Evolutionary conservation across 129 eudicot genomes (phyloP).

Genomic region (Tagetes erecta): DNA sequence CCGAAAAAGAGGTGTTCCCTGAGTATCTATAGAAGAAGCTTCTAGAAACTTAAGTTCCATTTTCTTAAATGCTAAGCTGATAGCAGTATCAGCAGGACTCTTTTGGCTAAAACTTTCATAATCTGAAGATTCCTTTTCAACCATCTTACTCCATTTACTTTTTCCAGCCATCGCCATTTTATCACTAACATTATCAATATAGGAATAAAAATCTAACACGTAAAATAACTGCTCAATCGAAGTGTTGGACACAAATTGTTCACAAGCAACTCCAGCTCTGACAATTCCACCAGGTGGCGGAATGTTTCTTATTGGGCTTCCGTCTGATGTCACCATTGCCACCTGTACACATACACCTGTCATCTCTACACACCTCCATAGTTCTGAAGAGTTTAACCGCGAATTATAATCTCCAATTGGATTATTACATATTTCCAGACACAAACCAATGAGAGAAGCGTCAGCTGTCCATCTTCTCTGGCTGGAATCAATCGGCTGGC

Average conservation of each 20-base stretch:
- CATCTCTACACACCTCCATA: conserved; percentile 80
- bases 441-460: conserved; percentile 60
- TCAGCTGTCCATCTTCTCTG: conserved; percentile 70
- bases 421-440: conserved; percentile 51
- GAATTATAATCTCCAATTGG: conserved; percentile 1
- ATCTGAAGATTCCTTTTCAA: conserved; percentile 34
- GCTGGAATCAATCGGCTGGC: conserved; percentile 83
- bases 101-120: conserved; percentile 42
- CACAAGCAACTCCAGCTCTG: conserved; percentile 69
- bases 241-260: conserved; percentile 72
- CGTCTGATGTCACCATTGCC: conserved; percentile 94
- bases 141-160: conserved; percentile 27
- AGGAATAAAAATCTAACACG: conserved; percentile 69
- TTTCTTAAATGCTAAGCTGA: conserved; percentile 49
- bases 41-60: conserved; percentile 70
- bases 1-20: conserved; percentile 63
- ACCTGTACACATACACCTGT: conserved; percentile 63
- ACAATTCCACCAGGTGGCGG: conserved; percentile 93
- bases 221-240: conserved; percentile 82
- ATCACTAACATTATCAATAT: conserved; percentile 61
- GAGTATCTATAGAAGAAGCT: conserved; percentile 42
- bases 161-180: conserved; percentile 53
- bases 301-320: conserved; percentile 52
- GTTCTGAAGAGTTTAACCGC: conserved; percentile 41
- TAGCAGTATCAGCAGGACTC: conserved; percentile 85